Evolutionary conservation across 495 filamentous ascomycete species (phyloP), one percentile per base, ranked within the genome.

Genomic region (Rhizodiscina lignyota): DNA sequence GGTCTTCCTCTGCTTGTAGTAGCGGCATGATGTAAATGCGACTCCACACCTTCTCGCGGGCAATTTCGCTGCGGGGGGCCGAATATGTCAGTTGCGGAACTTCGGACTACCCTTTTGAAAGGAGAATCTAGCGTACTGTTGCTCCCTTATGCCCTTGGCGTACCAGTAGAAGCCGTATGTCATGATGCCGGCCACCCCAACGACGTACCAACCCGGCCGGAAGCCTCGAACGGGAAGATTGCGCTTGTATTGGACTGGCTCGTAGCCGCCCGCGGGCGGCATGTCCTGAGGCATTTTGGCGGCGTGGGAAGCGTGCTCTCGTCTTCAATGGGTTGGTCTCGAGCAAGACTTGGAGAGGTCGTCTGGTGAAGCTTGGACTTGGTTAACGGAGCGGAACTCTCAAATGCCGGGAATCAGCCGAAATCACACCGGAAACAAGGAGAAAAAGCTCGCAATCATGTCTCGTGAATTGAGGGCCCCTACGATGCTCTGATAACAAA

Each of bases 41-140:
- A 30, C 77, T 67, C 89, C 89, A 97, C 70, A 94, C 85, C 66
- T 97, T 97, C 52, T 97, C 89, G 30, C 89, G 82, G 35, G 75
- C 80, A 41, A 91, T 79, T 54, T 97, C 89, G 52, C 87, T 94
- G 45, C 24, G 24, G 13, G 24, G 24, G 6, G 13, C 13, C 24
- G 24, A 6, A 27, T 27, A 13, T 27, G 24, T 27, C 24, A 27
- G 13, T 1, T 31, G 6, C 30, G 13, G 21, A 18, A 21, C 37
- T 19, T 34, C 3, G 4, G 33, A 17, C 8, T 33, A 8, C 24
- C 22, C 11, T 18, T 10, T 13, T n/a, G 18, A n/a, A n/a, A n/a
- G n/a, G n/a, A n/a, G n/a, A n/a, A n/a, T n/a, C n/a, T n/a, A 27
- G 67, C 75, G 33, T 72, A 94, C 85, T 87, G 83, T 47, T 78